Evolutionary conservation across 768 basidiomycete species (phyloP).

Genomic region (Boletus rubroflammeus): DNA sequence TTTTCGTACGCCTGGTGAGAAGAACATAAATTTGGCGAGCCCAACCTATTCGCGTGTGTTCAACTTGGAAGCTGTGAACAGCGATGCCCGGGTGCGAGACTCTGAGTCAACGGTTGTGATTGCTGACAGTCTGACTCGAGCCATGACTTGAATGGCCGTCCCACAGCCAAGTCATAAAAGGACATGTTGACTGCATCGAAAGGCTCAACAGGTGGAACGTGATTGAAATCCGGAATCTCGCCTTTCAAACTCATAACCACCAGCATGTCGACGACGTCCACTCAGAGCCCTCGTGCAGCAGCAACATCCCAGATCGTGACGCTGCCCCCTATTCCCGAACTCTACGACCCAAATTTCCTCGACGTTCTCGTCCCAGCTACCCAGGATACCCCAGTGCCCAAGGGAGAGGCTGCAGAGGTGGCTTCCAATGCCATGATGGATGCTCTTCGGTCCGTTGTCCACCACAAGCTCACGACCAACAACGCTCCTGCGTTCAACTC

Average conservation of each 20-base stretch:
- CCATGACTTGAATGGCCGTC: background rate
- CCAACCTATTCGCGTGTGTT: background rate
- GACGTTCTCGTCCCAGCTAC: background rate
- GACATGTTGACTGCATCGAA: background rate
- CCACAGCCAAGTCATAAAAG: background rate
- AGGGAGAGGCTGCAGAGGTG: background rate
- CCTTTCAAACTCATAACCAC: background rate
- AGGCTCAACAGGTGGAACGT: no score
- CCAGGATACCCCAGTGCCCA: background rate
- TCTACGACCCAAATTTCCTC: background rate
- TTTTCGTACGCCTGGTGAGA: background rate
- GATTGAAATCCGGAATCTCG: no score
- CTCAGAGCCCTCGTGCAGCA: background rate
- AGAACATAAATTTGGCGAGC: background rate
- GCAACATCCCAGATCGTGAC: background rate
- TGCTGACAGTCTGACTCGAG: background rate
- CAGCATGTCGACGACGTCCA: background rate
- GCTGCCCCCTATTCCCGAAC: background rate
- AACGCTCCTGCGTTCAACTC: background rate
- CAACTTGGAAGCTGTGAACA: background rate
- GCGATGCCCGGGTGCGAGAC: background rate
- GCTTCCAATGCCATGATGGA: background rate
- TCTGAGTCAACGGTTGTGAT: background rate
- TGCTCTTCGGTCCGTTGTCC: background rate
- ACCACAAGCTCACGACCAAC: background rate